Evolutionary conservation across 1,139 yeast species (phyloP).

Genomic region (Taphrina confusa): DNA sequence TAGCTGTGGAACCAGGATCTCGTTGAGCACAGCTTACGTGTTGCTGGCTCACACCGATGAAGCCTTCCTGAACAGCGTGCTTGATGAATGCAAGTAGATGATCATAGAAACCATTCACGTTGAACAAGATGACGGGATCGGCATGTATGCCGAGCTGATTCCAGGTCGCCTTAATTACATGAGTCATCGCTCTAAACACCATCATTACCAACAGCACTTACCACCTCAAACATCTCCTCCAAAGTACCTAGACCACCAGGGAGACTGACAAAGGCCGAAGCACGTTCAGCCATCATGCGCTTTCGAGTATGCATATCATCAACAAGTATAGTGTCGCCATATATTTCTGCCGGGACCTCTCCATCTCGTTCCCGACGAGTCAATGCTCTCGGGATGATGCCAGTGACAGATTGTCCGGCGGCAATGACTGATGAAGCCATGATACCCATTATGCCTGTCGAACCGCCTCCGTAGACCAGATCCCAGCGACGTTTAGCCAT

Average conservation of each 20-base stretch:
- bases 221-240: conserved; percentile 65
- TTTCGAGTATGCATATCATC: conserved; percentile 90
- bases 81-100: conserved; percentile 60
- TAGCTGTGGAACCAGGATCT: too few species aligned
- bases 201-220: background rate
- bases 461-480: conserved; percentile 88
- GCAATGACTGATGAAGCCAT: conserved; percentile 76
- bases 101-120: conserved; percentile 79
- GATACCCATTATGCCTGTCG: conserved; percentile 76
- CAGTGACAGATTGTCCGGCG: conserved; percentile 67
- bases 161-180: conserved; percentile 65
- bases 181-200: too few species aligned
- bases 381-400: conserved; percentile 81
- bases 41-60: conserved; percentile 68
- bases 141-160: conserved; percentile 81
- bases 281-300: conserved; percentile 79
- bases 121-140: conserved; percentile 76
- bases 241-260: conserved; percentile 93
- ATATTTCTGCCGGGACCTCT: conserved; percentile 60
- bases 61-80: conserved; percentile 55
- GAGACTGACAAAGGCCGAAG: conserved; percentile 83
- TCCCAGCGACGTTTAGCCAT: conserved; percentile 28
- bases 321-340: conserved; percentile 79
- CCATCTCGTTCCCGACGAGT: conserved; percentile 68
- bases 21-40: conserved; percentile 47